These are phyloP conservation scores for Metarhizium anisopliae DNA, from an alignment of 2,329 filamentous ascomycete genomes.

Conservation along the genomic window DNA sequence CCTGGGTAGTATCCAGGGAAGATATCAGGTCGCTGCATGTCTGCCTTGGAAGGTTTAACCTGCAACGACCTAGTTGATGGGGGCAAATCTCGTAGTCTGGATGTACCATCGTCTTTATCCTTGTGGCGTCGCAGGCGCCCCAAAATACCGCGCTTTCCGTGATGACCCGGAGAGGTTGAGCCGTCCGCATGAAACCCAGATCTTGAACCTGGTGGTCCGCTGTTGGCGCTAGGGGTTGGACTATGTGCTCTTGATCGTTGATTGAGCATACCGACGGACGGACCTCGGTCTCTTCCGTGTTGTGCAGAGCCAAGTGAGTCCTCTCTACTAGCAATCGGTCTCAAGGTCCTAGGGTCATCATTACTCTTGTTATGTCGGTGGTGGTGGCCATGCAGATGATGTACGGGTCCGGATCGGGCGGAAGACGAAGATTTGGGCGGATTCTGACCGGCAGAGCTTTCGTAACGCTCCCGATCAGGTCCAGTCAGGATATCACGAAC, in stretches of 20 bases:
- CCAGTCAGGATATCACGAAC: conserved; percentile 62
- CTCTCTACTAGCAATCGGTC: conserved; percentile 68
- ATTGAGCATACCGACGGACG: conserved; percentile 35
- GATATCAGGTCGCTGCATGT: conserved; percentile 32
- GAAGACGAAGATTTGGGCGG: conserved; percentile 56
- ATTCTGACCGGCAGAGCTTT: conserved; percentile 32
- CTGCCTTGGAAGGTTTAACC: conserved; percentile 38
- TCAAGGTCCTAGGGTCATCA: conserved; percentile 55
- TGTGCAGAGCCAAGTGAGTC: conserved; percentile 41
- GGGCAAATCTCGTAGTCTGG: conserved; percentile 38
- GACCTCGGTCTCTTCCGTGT: conserved; percentile 42
- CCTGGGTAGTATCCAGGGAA: conserved; percentile 22
- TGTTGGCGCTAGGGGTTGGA: conserved; percentile 69
- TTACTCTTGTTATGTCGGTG: conserved; percentile 63
- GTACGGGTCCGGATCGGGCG: conserved; percentile 48
- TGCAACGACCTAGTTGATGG: conserved; percentile 45
- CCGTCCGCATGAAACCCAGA: conserved; percentile 37
- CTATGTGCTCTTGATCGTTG: conserved; percentile 60
- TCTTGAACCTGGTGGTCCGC: conserved; percentile 41
- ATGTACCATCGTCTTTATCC: conserved; percentile 42
- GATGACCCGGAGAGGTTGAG: conserved; percentile 49
- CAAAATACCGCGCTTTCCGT: conserved; percentile 42
- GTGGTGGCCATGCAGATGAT: conserved; percentile 56
- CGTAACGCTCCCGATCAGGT: conserved; percentile 61
- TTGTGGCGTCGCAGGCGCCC: conserved; percentile 42